A percentile compares a stretch with the other conserved stretches of the same genome.
These are phyloP conservation scores for Arthrobotrys megalospora DNA, from an alignment of 2,329 filamentous ascomycete genomes.

Conservation along the genomic window DNA sequence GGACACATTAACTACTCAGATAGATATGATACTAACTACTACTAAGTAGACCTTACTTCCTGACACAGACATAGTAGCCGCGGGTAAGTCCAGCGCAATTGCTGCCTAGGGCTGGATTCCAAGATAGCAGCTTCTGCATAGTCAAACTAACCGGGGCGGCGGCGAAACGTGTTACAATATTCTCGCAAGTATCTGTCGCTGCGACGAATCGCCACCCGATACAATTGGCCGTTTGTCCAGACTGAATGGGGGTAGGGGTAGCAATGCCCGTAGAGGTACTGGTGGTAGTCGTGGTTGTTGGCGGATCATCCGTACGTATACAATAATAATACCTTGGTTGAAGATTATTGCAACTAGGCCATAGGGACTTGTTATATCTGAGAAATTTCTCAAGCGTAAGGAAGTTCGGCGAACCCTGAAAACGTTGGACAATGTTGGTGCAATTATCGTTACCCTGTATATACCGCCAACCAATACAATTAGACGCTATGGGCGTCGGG, in stretches of 20 bases:
- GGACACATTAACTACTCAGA: too few species aligned
- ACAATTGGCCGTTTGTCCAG: conserved; percentile 12
- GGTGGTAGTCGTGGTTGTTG: background rate
- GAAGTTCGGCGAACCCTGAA: background rate
- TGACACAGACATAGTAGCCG: conserved; percentile 35
- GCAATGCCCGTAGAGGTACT: conserved; percentile 1
- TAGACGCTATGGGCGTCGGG: background rate
- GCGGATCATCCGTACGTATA: background rate
- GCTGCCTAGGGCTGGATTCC: conserved; percentile 30
- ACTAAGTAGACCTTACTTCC: background rate
- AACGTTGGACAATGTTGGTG: background rate
- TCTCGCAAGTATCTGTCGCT: conserved; percentile 15
- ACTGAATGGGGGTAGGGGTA: conserved; percentile 20
- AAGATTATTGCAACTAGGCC: too few species aligned
- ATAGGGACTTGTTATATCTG: background rate
- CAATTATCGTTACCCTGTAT: conserved; percentile 3
- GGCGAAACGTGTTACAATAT: conserved; percentile 32
- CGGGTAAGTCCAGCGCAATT: conserved; percentile 21
- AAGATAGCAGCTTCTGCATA: conserved; percentile 5
- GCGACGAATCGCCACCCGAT: conserved; percentile 24
- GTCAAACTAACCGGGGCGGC: conserved; percentile 4
- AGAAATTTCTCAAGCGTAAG: background rate
- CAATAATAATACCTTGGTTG: background rate
- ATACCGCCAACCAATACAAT: conserved; percentile 1
- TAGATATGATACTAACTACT: too few species aligned